Evolutionary conservation across 2,329 filamentous ascomycete genomes (phyloP).

Genomic region (Alternaria viburni): DNA sequence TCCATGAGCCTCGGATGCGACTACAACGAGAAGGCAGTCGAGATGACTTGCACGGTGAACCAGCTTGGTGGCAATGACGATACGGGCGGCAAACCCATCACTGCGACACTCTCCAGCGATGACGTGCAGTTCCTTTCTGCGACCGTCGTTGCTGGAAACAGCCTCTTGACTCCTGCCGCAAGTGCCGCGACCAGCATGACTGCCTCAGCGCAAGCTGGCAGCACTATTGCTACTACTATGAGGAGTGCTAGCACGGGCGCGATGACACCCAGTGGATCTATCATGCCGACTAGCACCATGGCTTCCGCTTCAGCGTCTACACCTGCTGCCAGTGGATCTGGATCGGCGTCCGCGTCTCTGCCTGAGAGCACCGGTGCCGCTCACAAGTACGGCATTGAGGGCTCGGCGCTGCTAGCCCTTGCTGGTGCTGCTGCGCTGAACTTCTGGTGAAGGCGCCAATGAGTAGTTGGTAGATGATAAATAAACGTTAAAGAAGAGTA

Average conservation of each 20-base stretch:
- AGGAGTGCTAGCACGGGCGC: slow-evolving; percentile 4
- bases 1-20: slow-evolving; percentile 37
- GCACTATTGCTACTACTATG: slow-evolving; percentile 6
- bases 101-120: slow-evolving; percentile 21
- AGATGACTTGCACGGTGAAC: slow-evolving; percentile 35
- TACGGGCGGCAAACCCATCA: slow-evolving; percentile 10
- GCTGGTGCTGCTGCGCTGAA: slow-evolving; percentile 30
- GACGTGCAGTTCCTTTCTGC: slow-evolving; percentile 30
- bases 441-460: slow-evolving; percentile 13
- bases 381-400: slow-evolving; percentile 23
- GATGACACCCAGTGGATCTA: background rate
- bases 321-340: slow-evolving; percentile 6
- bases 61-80: slow-evolving; percentile 26
- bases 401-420: slow-evolving; percentile 26
- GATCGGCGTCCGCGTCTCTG: slow-evolving; percentile 14
- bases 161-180: slow-evolving; percentile 24
- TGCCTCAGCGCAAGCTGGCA: slow-evolving; percentile 3
- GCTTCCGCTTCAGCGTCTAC: slow-evolving; percentile 5
- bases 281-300: background rate
- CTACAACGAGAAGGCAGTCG: slow-evolving; percentile 22
- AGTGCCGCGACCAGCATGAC: slow-evolving; percentile 6
- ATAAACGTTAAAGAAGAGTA: background rate
- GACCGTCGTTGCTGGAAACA: slow-evolving; percentile 29
- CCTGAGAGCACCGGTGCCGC: slow-evolving; percentile 31
- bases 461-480: background rate